These are phyloP conservation scores for Allomyces macrogynus DNA, from an alignment of 192 early-diverging fungal genomes.

Conservation along the genomic window DNA sequence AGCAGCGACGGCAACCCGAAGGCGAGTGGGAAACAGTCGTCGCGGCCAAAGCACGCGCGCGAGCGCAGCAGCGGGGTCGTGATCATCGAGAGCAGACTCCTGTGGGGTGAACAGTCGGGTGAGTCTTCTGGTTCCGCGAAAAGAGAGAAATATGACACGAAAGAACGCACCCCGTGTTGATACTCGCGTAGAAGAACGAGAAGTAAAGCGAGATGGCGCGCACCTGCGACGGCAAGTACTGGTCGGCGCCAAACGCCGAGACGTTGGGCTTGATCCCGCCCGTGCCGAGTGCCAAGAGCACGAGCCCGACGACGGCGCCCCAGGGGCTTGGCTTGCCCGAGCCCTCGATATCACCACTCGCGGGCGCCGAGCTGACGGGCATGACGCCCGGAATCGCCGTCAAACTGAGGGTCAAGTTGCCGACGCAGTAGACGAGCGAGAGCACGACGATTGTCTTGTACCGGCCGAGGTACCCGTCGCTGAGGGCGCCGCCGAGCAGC, in stretches of 20 bases:
- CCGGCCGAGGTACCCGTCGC: slow-evolving; percentile 55
- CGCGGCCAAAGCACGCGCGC: slow-evolving; percentile 19
- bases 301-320: slow-evolving; percentile 43
- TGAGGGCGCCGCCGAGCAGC: slow-evolving; percentile 37
- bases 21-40: slow-evolving; percentile 33
- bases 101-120: too few species aligned
- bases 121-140: too few species aligned
- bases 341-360: slow-evolving; percentile 5
- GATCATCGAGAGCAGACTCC: slow-evolving; percentile 16
- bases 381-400: slow-evolving; percentile 30
- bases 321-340: slow-evolving; percentile 25
- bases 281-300: slow-evolving; percentile 50
- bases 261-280: slow-evolving; percentile 67
- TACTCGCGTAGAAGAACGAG: slow-evolving; percentile 64
- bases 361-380: slow-evolving; percentile 19
- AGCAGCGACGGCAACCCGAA: slow-evolving; percentile 33
- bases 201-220: slow-evolving; percentile 44
- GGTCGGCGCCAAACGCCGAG: slow-evolving; percentile 55
- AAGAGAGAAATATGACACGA: too few species aligned
- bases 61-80: slow-evolving; percentile 16
- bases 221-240: slow-evolving; percentile 30
- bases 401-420: slow-evolving; percentile 34
- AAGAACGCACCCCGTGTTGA: slow-evolving; percentile 44
- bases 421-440: slow-evolving; percentile 37
- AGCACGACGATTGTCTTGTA: slow-evolving; percentile 51